These are phyloP conservation scores for Penicillium griseofulvum DNA, from an alignment of 2,329 filamentous ascomycete species.

Conservation along the genomic window DNA sequence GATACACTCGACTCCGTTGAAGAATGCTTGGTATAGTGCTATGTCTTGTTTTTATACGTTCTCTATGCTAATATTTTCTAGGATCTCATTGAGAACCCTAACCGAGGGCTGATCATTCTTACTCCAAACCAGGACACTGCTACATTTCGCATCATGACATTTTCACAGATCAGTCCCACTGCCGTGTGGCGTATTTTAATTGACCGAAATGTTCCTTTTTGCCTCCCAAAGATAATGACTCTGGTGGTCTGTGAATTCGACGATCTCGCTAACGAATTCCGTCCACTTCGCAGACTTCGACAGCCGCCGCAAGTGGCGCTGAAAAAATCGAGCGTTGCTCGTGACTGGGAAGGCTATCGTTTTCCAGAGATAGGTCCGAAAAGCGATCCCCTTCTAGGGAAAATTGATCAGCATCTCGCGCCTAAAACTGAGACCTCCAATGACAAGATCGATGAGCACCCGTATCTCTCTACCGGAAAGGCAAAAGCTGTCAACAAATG, in stretches of 20 bases:
- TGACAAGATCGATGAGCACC: neutral
- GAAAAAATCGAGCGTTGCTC: neutral
- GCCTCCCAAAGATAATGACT: neutral
- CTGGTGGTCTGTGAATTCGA: conserved; percentile 4
- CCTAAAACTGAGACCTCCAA: neutral
- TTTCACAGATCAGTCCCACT: neutral
- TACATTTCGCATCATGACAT: conserved; percentile 1
- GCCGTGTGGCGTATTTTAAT: conserved; percentile 1
- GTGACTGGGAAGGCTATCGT: neutral
- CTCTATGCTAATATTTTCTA: neutral
- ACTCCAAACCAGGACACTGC: neutral
- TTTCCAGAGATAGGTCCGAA: neutral
- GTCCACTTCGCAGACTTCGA: conserved; percentile 1
- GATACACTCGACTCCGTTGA: neutral
- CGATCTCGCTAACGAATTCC: neutral
- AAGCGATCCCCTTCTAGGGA: neutral
- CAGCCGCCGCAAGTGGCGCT: neutral
- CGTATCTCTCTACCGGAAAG: neutral
- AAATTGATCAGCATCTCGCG: neutral
- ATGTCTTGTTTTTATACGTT: neutral
- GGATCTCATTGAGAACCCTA: neutral
- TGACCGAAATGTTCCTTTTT: neutral
- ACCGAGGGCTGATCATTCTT: neutral
- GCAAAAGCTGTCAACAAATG: neutral
- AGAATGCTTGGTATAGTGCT: conserved; percentile 1